A percentile compares a stretch with the other conserved stretches of the same genome.
Conservation (phyloP, 805 yeast species). For the Nakazawaea peltata region DNA sequence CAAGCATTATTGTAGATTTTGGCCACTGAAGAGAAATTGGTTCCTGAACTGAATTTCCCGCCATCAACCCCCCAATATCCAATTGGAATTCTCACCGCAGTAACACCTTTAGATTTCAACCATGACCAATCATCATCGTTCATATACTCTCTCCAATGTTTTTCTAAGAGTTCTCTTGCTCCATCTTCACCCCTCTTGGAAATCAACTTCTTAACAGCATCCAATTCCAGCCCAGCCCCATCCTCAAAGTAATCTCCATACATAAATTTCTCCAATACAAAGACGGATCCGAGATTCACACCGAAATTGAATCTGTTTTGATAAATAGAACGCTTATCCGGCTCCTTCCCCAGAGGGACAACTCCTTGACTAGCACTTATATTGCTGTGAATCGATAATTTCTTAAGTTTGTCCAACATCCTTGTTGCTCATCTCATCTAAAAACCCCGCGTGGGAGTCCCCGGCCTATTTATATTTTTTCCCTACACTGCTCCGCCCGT, state of each 20-base stretch:
- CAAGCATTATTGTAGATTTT: constrained; percentile 69
- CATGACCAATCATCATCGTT: constrained; percentile 73
- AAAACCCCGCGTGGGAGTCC: no score
- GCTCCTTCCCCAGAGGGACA: constrained; percentile 25
- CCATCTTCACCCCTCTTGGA: constrained; percentile 43
- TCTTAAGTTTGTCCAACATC: constrained; percentile 18
- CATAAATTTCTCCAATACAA: constrained; percentile 77
- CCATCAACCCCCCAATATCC: constrained; percentile 87
- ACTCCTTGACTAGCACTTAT: constrained; percentile 21
- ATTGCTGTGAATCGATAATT: constrained; percentile 13
- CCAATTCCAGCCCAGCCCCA: constrained; percentile 60
- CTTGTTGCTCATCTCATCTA: background rate
- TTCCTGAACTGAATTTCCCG: constrained; percentile 46
- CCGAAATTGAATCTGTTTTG: constrained; percentile 65
- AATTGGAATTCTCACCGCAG: constrained; percentile 76
- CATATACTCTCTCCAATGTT: constrained; percentile 61
- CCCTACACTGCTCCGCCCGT: background rate
- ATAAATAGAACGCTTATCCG: constrained; percentile 39
- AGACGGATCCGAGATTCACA: constrained; percentile 77
- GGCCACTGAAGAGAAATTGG: constrained; percentile 51
- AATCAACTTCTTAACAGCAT: constrained; percentile 50
- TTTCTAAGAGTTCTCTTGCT: constrained; percentile 44
- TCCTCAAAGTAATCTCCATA: constrained; percentile 53
- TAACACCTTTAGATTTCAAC: constrained; percentile 60
- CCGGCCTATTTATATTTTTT: background rate